Evolutionary conservation across 2,329 filamentous ascomycete species (phyloP), one percentile per base, ranked within the genome.

Genomic region (Colletotrichum brevisporum): DNA sequence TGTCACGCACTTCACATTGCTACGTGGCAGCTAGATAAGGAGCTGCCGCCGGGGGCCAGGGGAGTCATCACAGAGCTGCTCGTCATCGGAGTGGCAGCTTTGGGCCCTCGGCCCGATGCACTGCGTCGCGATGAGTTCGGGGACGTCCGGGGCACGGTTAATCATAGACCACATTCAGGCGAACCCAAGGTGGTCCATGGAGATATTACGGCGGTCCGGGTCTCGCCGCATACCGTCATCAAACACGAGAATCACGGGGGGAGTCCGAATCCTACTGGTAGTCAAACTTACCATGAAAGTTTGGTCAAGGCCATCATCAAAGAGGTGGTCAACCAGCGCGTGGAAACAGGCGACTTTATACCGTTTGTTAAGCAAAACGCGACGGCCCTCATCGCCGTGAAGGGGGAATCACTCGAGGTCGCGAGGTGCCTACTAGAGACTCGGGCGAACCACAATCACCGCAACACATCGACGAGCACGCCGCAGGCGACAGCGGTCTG

Each of bases 371-470:
- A 8, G 9, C 16, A 41, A 18, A 16, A 18, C 13, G 6, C 43
- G 6, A 47, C 43, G 13, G 5, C 43, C 12, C 43, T 47, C 13
- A 3, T 47, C 9, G 36, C 36, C 36, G 36, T 39, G 36, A 2
- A 3, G 36, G 36, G 5, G 13, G 31, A 55, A 26, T 48, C 18
- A 13, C 9, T 52, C 10, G 48, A 31, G 8, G 36, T 13, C 4
- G 63, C 41, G 21, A 47, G 43, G 0, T 31, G 39, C 21, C 57
- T 62, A 15, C 5, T 66, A 18, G 21, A 48, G 9, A 18, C 18
- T 10, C 39, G 56, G 18, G 63, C 63, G 3, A 39, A 66, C 31
- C 56, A 21, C 12, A 66, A 61, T 10, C 48, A 53, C 5, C 39
- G 47, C 1, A n/a, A 41, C 50, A 24, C 12, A 21, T 2, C 16